Evolutionary conservation across 1,284 basidiomycete genomes (phyloP).

Genomic region (Coniferiporia weirii): DNA sequence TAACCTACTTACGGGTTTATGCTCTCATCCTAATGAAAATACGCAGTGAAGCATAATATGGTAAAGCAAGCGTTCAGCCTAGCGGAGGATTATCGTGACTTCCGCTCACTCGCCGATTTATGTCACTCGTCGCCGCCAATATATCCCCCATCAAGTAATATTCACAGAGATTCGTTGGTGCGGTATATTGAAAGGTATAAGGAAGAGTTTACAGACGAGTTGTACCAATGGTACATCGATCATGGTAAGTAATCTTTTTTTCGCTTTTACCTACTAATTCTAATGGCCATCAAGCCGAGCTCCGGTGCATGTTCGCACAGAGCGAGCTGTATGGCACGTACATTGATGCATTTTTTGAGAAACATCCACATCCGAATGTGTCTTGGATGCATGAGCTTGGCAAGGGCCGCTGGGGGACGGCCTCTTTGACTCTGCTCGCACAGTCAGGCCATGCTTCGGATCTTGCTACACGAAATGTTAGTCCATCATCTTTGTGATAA

Average conservation of each 20-base stretch:
- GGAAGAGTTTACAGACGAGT: conserved; percentile 80
- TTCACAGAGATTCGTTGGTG: conserved; percentile 54
- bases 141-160: conserved; percentile 60
- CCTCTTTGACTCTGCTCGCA: conserved; percentile 57
- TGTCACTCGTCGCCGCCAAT: conserved; percentile 61
- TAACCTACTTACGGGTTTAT: background rate
- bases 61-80: conserved; percentile 70
- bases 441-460: conserved; percentile 56
- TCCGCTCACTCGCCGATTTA: conserved; percentile 74
- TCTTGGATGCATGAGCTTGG: conserved; percentile 91
- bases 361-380: conserved; percentile 57
- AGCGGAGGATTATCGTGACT: conserved; percentile 84
- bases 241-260: conserved; percentile 43
- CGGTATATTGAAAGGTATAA: conserved; percentile 78
- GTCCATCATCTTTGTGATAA: conserved; percentile 20
- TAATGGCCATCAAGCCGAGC: conserved; percentile 46
- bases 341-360: conserved; percentile 72
- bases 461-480: conserved; percentile 70
- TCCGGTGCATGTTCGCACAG: conserved; percentile 72
- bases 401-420: conserved; percentile 59
- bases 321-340: conserved; percentile 56
- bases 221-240: conserved; percentile 85
- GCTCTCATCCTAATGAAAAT: background rate
- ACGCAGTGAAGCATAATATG: conserved; percentile 60
- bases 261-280: background rate